A percentile compares a stretch with the other conserved stretches of the same genome.
Conservation (phyloP, 768 basidiomycete genomes). For the Xerocomus spinulosus region DNA sequence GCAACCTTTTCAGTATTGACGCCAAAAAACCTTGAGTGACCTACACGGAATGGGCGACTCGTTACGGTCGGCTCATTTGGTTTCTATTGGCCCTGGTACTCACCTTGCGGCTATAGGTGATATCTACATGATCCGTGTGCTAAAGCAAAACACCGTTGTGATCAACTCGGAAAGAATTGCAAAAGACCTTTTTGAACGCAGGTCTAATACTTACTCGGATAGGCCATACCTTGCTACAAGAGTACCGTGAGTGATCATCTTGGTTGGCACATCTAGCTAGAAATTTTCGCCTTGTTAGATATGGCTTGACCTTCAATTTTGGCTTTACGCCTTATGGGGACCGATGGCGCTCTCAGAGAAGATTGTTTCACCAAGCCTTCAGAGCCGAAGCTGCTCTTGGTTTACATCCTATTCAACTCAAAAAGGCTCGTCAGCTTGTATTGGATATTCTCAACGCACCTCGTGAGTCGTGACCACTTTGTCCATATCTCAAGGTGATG, state of each 20-base stretch:
- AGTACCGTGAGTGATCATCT: background rate
- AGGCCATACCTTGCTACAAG: background rate
- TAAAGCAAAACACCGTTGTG: background rate
- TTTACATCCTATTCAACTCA: slow-evolving; percentile 17
- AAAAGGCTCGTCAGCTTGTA: slow-evolving; percentile 16
- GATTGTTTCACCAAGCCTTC: slow-evolving; percentile 23
- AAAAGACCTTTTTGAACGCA: background rate
- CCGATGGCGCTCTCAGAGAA: slow-evolving; percentile 22
- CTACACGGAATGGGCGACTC: too few species aligned
- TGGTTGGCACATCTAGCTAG: background rate
- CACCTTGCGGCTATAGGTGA: background rate
- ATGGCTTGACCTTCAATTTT: slow-evolving; percentile 19
- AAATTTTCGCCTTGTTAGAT: slow-evolving; percentile 7
- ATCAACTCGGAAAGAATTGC: background rate
- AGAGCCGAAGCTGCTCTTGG: slow-evolving; percentile 10
- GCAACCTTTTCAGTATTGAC: background rate
- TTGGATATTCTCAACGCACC: slow-evolving; percentile 7
- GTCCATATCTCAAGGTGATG: too few species aligned
- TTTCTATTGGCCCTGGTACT: background rate
- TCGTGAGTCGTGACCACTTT: too few species aligned
- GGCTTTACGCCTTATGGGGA: slow-evolving; percentile 21
- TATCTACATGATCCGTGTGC: background rate
- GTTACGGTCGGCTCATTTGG: background rate
- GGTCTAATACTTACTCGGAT: background rate
- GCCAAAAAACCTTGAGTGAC: background rate